These are phyloP conservation scores for Neostapfia colusana DNA, from an alignment of 176 grass and related monocot species.

Conservation along the genomic window DNA sequence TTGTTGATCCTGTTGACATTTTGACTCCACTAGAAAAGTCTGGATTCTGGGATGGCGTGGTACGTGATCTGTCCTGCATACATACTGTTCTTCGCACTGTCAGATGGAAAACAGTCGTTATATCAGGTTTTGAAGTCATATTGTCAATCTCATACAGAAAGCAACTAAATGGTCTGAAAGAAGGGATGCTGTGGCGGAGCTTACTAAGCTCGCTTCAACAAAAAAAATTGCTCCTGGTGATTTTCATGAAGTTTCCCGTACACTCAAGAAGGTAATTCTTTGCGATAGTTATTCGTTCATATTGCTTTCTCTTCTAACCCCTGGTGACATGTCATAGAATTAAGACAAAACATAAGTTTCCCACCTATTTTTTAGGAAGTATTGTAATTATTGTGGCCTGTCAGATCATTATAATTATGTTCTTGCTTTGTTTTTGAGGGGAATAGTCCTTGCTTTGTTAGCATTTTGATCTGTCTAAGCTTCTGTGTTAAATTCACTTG, in stretches of 20 bases:
- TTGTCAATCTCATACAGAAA: conserved; percentile 63
- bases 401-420: not conserved
- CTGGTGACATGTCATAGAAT: not conserved
- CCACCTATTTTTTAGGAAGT: too few relatives aligned
- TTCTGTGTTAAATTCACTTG: not conserved
- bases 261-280: conserved; percentile 78
- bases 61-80: conserved; percentile 47
- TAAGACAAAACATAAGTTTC: not conserved
- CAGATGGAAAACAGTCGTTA: not conserved
- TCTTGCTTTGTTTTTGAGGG: not conserved
- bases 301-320: not conserved
- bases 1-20: conserved; percentile 99
- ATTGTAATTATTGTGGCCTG: not conserved
- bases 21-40: conserved; percentile 93
- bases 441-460: not conserved
- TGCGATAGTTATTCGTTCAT: not conserved
- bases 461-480: not conserved
- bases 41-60: conserved; percentile 98
- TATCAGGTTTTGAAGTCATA: conserved; percentile 30
- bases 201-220: conserved; percentile 94
- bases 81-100: not conserved
- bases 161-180: conserved; percentile 99
- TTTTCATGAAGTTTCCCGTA: conserved; percentile 92
- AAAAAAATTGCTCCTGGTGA: conserved; percentile 94
- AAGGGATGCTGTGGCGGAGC: conserved; percentile 92